These are phyloP conservation scores for Thermothielavioides terrestris DNA, from an alignment of 495 filamentous ascomycete genomes.

Conservation along the genomic window DNA sequence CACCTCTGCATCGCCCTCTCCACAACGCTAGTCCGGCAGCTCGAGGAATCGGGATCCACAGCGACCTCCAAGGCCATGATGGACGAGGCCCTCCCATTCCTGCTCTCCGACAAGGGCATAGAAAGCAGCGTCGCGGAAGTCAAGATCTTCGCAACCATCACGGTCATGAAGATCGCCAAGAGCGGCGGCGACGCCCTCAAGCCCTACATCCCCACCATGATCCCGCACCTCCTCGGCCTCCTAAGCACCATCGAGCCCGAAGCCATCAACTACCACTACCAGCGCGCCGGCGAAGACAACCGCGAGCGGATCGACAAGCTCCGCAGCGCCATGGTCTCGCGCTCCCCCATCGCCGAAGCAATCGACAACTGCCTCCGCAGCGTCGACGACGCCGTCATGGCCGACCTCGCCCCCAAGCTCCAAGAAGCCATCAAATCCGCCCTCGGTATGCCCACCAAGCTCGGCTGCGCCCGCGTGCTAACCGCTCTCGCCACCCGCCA, in stretches of 20 bases:
- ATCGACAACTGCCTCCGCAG: slow-evolving; percentile 83
- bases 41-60: slow-evolving; percentile 71
- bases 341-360: slow-evolving; percentile 87
- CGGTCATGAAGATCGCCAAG: slow-evolving; percentile 81
- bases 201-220: slow-evolving; percentile 70
- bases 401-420: slow-evolving; percentile 58
- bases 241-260: slow-evolving; percentile 82
- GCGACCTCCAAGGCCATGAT: slow-evolving; percentile 69
- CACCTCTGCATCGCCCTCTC: slow-evolving; percentile 75
- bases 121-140: slow-evolving; percentile 84
- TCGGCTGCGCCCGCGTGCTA: slow-evolving; percentile 78
- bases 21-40: slow-evolving; percentile 68
- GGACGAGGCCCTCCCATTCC: slow-evolving; percentile 74
- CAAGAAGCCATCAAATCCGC: slow-evolving; percentile 73
- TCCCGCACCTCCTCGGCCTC: slow-evolving; percentile 70
- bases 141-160: slow-evolving; percentile 60
- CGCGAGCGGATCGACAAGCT: slow-evolving; percentile 79
- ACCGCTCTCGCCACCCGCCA: slow-evolving; percentile 79
- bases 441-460: slow-evolving; percentile 84
- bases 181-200: slow-evolving; percentile 64
- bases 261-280: slow-evolving; percentile 81
- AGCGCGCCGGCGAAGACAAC: slow-evolving; percentile 80
- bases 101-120: slow-evolving; percentile 79
- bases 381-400: slow-evolving; percentile 69
- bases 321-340: slow-evolving; percentile 66